Base-by-base conservation (phyloP, 306 rosid genomes). In the Lathyrus sativus region DNA sequence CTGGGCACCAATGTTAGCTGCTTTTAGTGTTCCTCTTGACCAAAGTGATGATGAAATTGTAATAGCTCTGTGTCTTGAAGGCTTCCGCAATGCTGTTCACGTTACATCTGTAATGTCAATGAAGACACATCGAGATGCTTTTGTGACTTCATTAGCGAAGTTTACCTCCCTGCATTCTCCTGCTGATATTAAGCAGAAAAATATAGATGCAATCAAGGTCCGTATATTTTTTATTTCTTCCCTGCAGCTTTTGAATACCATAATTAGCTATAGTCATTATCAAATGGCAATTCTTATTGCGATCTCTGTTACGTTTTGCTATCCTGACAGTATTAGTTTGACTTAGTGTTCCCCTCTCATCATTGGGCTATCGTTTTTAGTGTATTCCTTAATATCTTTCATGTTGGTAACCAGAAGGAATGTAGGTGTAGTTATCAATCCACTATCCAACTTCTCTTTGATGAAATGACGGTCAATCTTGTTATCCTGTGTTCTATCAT, bases 1-100 rank as follows among this genome's bases (percentile, higher is more conserved):
- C 80, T 95, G 99, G 99, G 99, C 99, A 76, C 99, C 99, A 8
- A 91, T 89, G 97, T 73, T 95, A 74, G 99, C 99, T 83, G 99
- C 99, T 72, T 95, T 95, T 82, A 95, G 99, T 60, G 99, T 95
- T 71, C 96, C 99, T 31, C 95, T 92, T 45, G 96, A 92, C 72
- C 96, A 82, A 78, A 89, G 89, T 81, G 98, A 89, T 60, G 96
- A 92, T 73, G 95, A 92, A 87, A 78, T 85, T 57, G 76, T 89
- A 78, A 84, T 84, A 76, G 81, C 89, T 58, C 71, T 92, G 19
- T 92, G 96, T 72, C 95, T 92, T 59, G 95, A 92, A 74, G 98
- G 96, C 81, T 84, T 92, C 67, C 96, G 87, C 46, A 71, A 80
- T 74, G 98, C 95, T 28, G 80, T 92, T 72, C 96, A 89, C 74